Base-by-base conservation (phyloP, 2,329 filamentous ascomycete species). In the Exserohilum turcica region DNA sequence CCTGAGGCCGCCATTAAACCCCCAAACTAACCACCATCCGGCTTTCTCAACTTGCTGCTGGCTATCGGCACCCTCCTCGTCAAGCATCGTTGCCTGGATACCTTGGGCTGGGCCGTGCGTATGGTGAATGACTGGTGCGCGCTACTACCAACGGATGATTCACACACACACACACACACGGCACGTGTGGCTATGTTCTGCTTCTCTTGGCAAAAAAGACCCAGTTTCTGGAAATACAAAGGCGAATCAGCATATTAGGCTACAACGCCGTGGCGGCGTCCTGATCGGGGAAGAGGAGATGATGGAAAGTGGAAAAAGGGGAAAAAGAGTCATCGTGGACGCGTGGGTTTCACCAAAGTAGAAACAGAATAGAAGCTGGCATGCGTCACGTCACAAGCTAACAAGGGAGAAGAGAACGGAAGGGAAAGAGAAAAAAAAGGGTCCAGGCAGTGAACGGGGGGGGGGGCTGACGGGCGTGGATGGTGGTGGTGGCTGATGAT, bases 1-100 rank as follows among this genome's bases (percentile, higher is more conserved):
- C 61, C 63, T 69, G 68, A 72, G 70, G 68, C 70, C 68, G 67
- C 54, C 58, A 38, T 28, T 63, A 64, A 63, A 66, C 60, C n/a
- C n/a, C n/a, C n/a, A n/a, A n/a, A n/a, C n/a, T n/a, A n/a, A 66
- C 47, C 60, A 61, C 42, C 36, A 27, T 36, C 40, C 18, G 15
- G 32, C 7, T 31, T 12, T n/a, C 8, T 44, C 56, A n/a, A n/a
- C n/a, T n/a, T n/a, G n/a, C n/a, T n/a, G n/a, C n/a, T n/a, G n/a
- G n/a, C n/a, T n/a, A n/a, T n/a, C n/a, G n/a, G n/a, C 40, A 60
- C 18, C 63, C 67, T 63, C 67, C n/a, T n/a, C n/a, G n/a, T n/a
- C n/a, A n/a, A 66, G 45, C 40, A 35, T 46, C 51, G 47, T 53
- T 71, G 70, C 70, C 70, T 72, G 68, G 58, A 64, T 50, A 48